Percentiles rank a stretch among this genome's conserved stretches.
Conservation (phyloP, 129 eudicot genomes). For the Scalesia atractyloides region DNA sequence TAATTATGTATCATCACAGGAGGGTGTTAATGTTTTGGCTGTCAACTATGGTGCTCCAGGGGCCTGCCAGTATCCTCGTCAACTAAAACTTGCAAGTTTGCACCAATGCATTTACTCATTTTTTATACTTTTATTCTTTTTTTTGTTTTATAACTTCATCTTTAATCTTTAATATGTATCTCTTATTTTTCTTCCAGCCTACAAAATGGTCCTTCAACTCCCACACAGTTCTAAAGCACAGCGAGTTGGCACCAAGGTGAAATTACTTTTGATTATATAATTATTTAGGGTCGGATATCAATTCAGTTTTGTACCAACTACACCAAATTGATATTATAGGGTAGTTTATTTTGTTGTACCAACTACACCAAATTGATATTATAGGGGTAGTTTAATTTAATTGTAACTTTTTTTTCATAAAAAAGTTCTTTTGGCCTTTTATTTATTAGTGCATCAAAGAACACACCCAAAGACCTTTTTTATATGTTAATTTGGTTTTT, state of each 20-base stretch:
- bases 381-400: no score
- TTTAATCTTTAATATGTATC: conserved; percentile 10
- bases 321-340: neutral
- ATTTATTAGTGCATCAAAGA: neutral
- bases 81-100: conserved; percentile 57
- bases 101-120: neutral
- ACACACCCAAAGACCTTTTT: neutral
- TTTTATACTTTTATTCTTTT: neutral
- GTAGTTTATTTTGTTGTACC: neutral
- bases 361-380: neutral
- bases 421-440: neutral
- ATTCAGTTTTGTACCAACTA: neutral
- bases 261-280: neutral
- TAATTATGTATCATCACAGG: conserved; percentile 48
- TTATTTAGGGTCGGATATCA: neutral
- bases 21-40: conserved; percentile 78
- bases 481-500: neutral
- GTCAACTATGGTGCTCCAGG: conserved; percentile 90
- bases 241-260: conserved; percentile 89
- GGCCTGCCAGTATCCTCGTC: conserved; percentile 85
- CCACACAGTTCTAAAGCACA: conserved; percentile 70
- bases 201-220: conserved; percentile 84
- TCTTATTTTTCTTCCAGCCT: conserved; percentile 52
- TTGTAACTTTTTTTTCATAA: no score
- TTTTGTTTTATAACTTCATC: conserved; percentile 11